Base-by-base conservation (phyloP, 306 rosid species). In the Gleditsia sinensis region DNA sequence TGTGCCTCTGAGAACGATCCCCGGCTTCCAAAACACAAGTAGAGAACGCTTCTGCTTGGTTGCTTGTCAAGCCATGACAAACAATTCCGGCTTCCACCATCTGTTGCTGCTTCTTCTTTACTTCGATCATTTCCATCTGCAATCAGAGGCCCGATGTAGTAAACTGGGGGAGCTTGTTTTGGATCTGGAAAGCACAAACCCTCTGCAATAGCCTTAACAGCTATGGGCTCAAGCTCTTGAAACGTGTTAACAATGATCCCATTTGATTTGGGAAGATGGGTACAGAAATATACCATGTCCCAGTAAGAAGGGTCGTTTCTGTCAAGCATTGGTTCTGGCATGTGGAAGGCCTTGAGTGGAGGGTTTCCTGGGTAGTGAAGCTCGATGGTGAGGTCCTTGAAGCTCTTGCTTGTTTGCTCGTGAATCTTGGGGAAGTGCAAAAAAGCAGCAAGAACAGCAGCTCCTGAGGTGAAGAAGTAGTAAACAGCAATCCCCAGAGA, bases 1-100 rank as follows among this genome's bases (percentile, higher is more conserved):
- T 78, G 82, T 2, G 7, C 14, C 9, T 24, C 48, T 5, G 76
- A 34, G 55, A 78, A 69, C 10, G 71, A 23, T 8, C 82, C 77
- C 6, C 45, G 43, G 36, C 82, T 78, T 12, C 82, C 82, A n/a
- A 78, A 78, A 25, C 82, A 69, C 64, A 78, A 40, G 17, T 46
- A 78, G 7, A 78, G 36, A 3, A 78, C 82, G 16, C 82, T 78
- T 37, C 56, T 12, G 33, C 61, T 69, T 0, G 82, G 82, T 28
- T 78, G 77, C 32, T 51, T 34, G 6, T 69, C 82, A 0, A 78
- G 76, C 82, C 82, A 78, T 1, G 28, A n/a, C 56, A 78, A 78
- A 39, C 55, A 60, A 0, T 27, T 16, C 30, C n/a, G n/a, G n/a
- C n/a, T 23, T 0, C 58, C 58, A 21, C 1, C 2, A 23, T 9